Evolutionary conservation across 768 basidiomycete genomes (phyloP), one percentile per base, ranked within the genome.

Genomic region (Podaxis sp.): DNA sequence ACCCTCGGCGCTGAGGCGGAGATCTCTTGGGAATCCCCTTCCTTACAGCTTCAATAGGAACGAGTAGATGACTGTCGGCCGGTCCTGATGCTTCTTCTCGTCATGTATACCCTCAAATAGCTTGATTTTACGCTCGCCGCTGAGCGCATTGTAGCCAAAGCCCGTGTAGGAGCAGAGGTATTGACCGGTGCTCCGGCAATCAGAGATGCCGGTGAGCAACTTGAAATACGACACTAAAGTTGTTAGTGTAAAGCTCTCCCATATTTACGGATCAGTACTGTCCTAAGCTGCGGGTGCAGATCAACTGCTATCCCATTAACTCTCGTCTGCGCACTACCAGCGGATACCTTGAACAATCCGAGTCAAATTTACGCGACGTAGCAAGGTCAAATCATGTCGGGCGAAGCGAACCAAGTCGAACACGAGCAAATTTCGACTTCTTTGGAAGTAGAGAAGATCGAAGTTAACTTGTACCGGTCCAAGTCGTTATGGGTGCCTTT

Each of bases 361-460:
- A 29, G 24, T 50, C 52, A 22, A 59, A 9, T 4, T 11, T 27
- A 60, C 50, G 38, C 47, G 46, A 19, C 33, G 46, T 38, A 55
- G 46, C 54, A n/a, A 24, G 51, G 11, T 24, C 55, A 24, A 41
- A 41, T 52, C 51, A 66, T 59, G 56, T 73, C 72, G 66, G 68
- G 70, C 41, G 74, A 73, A 55, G 75, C 75, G 46, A 80, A 78
- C 67, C 83, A 85, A 71, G 81, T 74, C n/a, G 86, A 88, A 69
- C 84, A 86, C 65, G 80, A 83, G 62, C 85, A 85, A 55, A 90
- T 92, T 53, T 85, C 89, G 0, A 85, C 87, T 2, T 84, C 88
- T 15, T 79, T 94, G 4, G 90, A 93, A 62, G 85, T 94, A 22
- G 93, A 94, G 69, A 81, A 84, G 61, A 80, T 94, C 25, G 93